phyloP scores from a whole-genome alignment of 148 eudicot species.

The Rhododendron molle region DNA sequence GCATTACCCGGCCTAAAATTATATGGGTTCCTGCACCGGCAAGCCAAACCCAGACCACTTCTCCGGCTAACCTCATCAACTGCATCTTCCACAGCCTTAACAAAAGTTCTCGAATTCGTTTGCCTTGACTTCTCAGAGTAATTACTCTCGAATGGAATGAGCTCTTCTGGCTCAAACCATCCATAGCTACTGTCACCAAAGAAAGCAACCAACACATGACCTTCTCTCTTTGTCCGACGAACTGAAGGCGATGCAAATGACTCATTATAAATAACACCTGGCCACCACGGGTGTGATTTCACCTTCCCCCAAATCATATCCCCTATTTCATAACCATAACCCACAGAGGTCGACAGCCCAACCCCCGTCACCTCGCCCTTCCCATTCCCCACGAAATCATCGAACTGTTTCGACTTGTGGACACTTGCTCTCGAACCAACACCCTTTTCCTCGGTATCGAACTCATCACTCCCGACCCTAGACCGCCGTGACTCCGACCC shows the following conservation, averaged over 20 bases:
- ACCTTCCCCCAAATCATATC: conserved; percentile 99
- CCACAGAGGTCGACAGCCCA: conserved; percentile 21
- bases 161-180: conserved; percentile 77
- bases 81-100: conserved; percentile 86
- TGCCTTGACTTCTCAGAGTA: conserved; percentile 71
- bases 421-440: background rate
- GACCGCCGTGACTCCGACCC: background rate
- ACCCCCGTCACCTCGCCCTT: conserved; percentile 10
- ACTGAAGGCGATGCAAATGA: conserved; percentile 67
- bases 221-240: conserved; percentile 59
- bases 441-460: conserved; percentile 2
- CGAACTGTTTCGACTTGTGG: conserved; percentile 4
- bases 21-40: conserved; percentile 60
- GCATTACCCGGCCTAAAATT: conserved; percentile 56
- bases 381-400: conserved; percentile 25
- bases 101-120: conserved; percentile 45
- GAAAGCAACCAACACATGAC: conserved; percentile 81
- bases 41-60: conserved; percentile 67
- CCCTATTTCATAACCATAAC: conserved; percentile 57
- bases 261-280: conserved; percentile 71
- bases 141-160: conserved; percentile 63
- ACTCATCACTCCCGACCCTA: background rate
- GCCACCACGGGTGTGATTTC: conserved; percentile 99
- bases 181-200: conserved; percentile 96
- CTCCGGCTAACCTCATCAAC: conserved; percentile 71